phyloP scores from a whole-genome alignment of 2,329 filamentous ascomycete genomes.

The Xylariomycetidae sp. region DNA sequence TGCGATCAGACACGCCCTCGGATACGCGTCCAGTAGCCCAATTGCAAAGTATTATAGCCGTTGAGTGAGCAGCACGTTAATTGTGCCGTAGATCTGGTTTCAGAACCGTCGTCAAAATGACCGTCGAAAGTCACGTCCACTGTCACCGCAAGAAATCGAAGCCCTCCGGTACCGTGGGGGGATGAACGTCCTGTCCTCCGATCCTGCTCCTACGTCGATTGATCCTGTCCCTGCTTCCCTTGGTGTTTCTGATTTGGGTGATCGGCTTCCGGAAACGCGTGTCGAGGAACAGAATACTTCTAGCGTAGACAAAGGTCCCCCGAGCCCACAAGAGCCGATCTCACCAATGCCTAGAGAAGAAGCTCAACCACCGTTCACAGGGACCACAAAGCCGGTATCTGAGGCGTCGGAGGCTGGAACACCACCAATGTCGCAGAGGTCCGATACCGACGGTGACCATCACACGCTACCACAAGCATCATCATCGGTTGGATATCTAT shows the following conservation, averaged over 20 bases:
- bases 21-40: slow-evolving; percentile 3
- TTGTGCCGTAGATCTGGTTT: slow-evolving; percentile 79
- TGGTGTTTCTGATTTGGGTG: slow-evolving; percentile 3
- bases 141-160: slow-evolving; percentile 72
- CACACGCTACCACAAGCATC: slow-evolving; percentile 33
- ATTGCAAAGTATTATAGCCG: slow-evolving; percentile 2
- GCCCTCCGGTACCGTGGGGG: slow-evolving; percentile 50
- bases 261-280: too few relatives aligned
- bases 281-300: too few relatives aligned
- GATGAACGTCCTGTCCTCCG: slow-evolving; percentile 47
- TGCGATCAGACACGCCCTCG: slow-evolving; percentile 8
- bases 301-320: too few relatives aligned
- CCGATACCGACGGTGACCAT: slow-evolving; percentile 15
- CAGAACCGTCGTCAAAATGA: slow-evolving; percentile 94
- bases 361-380: not conserved
- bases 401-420: slow-evolving; percentile 12
- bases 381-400: slow-evolving; percentile 8
- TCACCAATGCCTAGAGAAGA: not conserved
- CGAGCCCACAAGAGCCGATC: too few relatives aligned
- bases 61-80: slow-evolving; percentile 15
- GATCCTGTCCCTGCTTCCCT: slow-evolving; percentile 27
- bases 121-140: slow-evolving; percentile 78
- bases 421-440: slow-evolving; percentile 19
- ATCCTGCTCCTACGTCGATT: slow-evolving; percentile 27
- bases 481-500: slow-evolving; percentile 45